Conservation (phyloP, 352 stramenopile species). For the Globisporangium perplexum region DNA sequence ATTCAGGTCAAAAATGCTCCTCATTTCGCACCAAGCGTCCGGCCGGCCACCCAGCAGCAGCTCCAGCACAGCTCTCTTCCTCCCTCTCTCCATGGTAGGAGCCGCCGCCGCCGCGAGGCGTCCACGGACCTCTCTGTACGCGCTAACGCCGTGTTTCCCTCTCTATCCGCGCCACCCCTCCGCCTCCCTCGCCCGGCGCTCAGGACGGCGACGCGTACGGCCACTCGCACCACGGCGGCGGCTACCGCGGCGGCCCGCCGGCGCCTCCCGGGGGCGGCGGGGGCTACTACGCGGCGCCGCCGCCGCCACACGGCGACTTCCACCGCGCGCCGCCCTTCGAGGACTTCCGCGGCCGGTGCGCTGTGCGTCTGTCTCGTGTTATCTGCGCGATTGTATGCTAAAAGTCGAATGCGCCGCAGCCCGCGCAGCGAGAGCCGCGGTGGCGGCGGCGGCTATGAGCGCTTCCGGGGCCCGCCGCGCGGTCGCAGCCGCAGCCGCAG, state of each 20-base stretch:
- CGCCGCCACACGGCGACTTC: not conserved
- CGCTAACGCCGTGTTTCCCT: not conserved
- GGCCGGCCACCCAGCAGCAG: not conserved
- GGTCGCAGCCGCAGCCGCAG: slow-evolving; percentile 32
- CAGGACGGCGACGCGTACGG: slow-evolving; percentile 1
- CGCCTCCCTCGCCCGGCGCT: not conserved
- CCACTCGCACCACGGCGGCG: not conserved
- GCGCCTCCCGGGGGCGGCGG: not conserved
- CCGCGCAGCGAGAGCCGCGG: slow-evolving; percentile 20
- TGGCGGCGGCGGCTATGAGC: slow-evolving; percentile 16
- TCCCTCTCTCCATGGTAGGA: not conserved
- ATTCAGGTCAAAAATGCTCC: too few species aligned
- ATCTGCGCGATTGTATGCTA: not conserved
- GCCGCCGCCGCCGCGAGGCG: too few species aligned
- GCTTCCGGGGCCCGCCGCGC: slow-evolving; percentile 12
- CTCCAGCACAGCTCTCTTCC: not conserved
- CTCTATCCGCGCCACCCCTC: not conserved
- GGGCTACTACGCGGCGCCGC: not conserved
- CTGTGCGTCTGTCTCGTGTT: too few species aligned
- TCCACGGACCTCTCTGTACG: not conserved
- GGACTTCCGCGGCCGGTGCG: not conserved
- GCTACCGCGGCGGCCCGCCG: slow-evolving; percentile 1
- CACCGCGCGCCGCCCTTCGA: not conserved
- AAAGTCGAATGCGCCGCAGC: slow-evolving; percentile 2
- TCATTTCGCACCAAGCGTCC: not conserved